Percentiles rank a stretch among this genome's conserved stretches.
phyloP scores from a whole-genome alignment of 2,329 filamentous ascomycete species.

The Claviceps paspali region DNA sequence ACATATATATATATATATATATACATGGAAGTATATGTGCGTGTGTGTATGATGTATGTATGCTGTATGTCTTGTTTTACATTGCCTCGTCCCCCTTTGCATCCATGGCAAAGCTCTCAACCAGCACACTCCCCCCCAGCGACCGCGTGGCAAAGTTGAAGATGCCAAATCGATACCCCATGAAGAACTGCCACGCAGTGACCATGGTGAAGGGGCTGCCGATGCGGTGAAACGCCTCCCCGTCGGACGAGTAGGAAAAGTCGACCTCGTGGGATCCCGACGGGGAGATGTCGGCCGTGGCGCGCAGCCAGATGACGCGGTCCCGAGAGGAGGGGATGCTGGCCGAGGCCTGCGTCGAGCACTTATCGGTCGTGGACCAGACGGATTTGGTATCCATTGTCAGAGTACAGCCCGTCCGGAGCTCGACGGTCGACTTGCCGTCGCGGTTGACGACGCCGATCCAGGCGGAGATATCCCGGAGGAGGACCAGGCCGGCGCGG shows the following conservation, averaged over 20 bases:
- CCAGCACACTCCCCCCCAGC: neutral
- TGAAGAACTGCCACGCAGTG: neutral
- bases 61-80: too few species aligned
- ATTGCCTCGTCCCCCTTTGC: too few species aligned
- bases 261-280: neutral
- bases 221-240: neutral
- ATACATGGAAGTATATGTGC: too few species aligned
- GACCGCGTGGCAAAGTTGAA: neutral
- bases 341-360: neutral
- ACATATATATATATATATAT: neutral
- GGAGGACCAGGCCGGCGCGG: neutral
- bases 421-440: neutral
- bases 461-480: neutral
- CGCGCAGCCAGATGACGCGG: neutral
- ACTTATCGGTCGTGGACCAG: neutral
- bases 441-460: neutral
- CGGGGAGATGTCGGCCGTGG: neutral
- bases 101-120: neutral
- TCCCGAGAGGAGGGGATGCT: neutral
- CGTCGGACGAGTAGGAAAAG: neutral
- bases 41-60: too few species aligned
- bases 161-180: neutral
- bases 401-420: neutral
- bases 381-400: too few species aligned
- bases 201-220: neutral